phyloP scores from a whole-genome alignment of 805 yeast species.

The Candida peoriensis region DNA sequence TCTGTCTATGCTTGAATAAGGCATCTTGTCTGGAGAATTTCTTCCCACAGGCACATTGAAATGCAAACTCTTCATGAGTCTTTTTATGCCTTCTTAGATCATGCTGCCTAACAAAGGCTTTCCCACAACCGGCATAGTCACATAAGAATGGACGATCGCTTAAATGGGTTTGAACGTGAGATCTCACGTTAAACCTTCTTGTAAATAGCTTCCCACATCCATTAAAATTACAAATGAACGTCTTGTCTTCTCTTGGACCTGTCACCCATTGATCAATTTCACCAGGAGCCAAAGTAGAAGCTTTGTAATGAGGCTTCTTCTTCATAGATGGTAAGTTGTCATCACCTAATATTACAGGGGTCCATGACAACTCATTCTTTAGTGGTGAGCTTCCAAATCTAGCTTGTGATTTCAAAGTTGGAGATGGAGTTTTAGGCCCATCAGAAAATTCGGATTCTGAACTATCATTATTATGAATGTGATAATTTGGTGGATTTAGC shows the following conservation, averaged over 20 bases:
- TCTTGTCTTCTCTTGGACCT: constrained; percentile 71
- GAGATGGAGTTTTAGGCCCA: constrained; percentile 38
- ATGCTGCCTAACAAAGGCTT: constrained; percentile 91
- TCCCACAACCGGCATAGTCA: constrained; percentile 55
- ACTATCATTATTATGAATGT: constrained; percentile 12
- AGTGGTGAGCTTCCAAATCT: constrained; percentile 18
- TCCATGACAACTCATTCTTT: constrained; percentile 20
- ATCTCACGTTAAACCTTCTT: constrained; percentile 85
- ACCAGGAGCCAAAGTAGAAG: constrained; percentile 80
- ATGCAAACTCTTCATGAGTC: constrained; percentile 72
- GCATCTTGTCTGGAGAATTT: constrained; percentile 69
- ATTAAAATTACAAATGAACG: constrained; percentile 69
- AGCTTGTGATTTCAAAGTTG: constrained; percentile 35
- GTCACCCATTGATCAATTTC: constrained; percentile 77
- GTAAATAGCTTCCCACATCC: constrained; percentile 81
- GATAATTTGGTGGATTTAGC: not conserved
- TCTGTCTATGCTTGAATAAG: constrained; percentile 27
- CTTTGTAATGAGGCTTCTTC: constrained; percentile 25
- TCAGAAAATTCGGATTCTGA: constrained; percentile 31
- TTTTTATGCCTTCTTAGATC: constrained; percentile 87
- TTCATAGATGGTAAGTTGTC: constrained; percentile 9
- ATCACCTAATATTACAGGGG: constrained; percentile 19
- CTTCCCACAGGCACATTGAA: constrained; percentile 89
- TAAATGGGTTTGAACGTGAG: constrained; percentile 95
- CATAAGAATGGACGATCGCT: constrained; percentile 92